A percentile compares a stretch with the other conserved stretches of the same genome.
Evolutionary conservation across 2,329 filamentous ascomycete species (phyloP).

Genomic region (Aspergillus eucalypticola): DNA sequence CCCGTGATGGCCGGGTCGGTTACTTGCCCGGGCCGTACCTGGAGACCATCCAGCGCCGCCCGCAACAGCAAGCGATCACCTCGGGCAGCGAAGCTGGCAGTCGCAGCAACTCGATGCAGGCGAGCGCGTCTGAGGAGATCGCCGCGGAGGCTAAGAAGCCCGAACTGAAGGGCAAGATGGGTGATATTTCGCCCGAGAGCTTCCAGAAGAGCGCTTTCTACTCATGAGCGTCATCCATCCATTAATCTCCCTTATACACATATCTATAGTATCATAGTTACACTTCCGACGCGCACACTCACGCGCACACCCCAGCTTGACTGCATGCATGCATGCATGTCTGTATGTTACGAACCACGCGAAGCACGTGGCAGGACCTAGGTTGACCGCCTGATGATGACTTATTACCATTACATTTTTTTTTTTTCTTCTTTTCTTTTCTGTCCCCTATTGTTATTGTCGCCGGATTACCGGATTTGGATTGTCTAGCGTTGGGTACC

Average conservation of each 20-base stretch:
- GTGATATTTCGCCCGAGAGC: conserved; percentile 66
- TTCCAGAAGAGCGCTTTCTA: conserved; percentile 72
- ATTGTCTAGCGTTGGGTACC: conserved; percentile 7
- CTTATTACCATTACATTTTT: not conserved
- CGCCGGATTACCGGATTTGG: not conserved
- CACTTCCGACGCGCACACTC: not conserved
- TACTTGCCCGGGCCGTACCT: conserved; percentile 92
- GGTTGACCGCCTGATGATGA: conserved; percentile 3
- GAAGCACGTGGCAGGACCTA: not conserved
- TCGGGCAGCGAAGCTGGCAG: conserved; percentile 45
- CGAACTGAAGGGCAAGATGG: conserved; percentile 59
- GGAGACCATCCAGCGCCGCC: conserved; percentile 67
- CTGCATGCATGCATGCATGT: not conserved
- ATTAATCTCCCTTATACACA: not conserved
- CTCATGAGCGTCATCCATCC: conserved; percentile 46
- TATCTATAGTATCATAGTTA: not conserved
- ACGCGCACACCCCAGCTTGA: not conserved
- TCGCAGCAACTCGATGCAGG: conserved; percentile 57
- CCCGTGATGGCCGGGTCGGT: conserved; percentile 83
- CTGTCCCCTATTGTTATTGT: not conserved
- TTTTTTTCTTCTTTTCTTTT: not conserved
- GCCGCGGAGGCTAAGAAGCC: conserved; percentile 43
- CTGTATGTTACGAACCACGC: not conserved
- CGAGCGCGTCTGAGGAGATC: conserved; percentile 23
- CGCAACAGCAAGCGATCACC: conserved; percentile 47